A percentile compares a stretch with the other conserved stretches of the same genome.
Evolutionary conservation across 495 filamentous ascomycete genomes (phyloP).

Genomic region (Trichoderma gamsii): DNA sequence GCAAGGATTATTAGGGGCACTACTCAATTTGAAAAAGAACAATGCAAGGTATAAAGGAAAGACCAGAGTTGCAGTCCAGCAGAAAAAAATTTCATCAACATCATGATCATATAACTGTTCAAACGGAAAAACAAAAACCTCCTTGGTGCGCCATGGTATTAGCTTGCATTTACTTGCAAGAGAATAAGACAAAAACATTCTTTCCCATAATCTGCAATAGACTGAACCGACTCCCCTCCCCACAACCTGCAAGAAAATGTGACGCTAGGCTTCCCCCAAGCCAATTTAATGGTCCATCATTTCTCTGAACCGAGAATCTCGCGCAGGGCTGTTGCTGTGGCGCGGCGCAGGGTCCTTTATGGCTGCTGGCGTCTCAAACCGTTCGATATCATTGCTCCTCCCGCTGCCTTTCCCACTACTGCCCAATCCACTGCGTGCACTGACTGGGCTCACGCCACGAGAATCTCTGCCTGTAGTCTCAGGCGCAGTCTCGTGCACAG

Average conservation of each 20-base stretch:
- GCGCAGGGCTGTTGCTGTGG: conserved; percentile 33
- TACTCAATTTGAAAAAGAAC: no score
- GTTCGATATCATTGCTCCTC: conserved; percentile 22
- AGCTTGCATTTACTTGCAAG: no score
- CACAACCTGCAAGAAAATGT: not conserved
- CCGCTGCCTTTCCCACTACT: conserved; percentile 20
- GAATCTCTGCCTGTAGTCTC: not conserved
- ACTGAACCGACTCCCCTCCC: not conserved
- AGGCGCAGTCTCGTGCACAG: not conserved
- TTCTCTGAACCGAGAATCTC: conserved; percentile 39
- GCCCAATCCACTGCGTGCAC: not conserved
- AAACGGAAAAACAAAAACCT: no score
- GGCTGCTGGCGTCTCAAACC: conserved; percentile 22
- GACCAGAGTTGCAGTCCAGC: no score
- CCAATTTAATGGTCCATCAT: conserved; percentile 12
- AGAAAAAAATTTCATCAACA: no score
- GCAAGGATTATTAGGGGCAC: not conserved
- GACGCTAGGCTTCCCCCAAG: not conserved
- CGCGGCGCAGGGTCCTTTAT: conserved; percentile 21
- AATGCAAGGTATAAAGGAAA: no score
- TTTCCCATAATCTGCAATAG: not conserved
- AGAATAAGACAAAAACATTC: no score
- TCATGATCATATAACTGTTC: no score
- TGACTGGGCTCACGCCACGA: conserved; percentile 13
- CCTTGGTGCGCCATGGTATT: no score